A percentile compares a stretch with the other conserved stretches of the same genome.
These are phyloP conservation scores for Cryptococcus depauperatus DNA, from an alignment of 1,284 basidiomycete genomes.

Conservation along the genomic window DNA sequence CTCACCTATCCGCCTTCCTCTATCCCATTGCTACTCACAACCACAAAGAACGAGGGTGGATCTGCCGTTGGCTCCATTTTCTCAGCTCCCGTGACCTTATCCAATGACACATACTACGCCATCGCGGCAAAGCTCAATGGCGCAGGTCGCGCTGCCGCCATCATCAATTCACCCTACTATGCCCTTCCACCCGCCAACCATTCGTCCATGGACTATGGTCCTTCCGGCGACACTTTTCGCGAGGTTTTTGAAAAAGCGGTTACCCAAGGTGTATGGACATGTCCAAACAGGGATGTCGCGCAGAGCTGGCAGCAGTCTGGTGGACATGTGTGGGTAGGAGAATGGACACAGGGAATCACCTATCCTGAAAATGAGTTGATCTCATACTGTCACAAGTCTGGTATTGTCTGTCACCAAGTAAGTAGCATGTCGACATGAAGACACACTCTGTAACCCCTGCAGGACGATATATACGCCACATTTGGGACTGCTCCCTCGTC, in stretches of 20 bases:
- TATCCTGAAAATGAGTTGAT: constrained; percentile 54
- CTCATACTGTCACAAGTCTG: constrained; percentile 14
- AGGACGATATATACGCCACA: constrained; percentile 40
- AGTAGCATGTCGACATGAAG: constrained; percentile 4
- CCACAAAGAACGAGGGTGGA: constrained; percentile 62
- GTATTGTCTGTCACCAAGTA: constrained; percentile 38
- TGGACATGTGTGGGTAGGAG: constrained; percentile 59
- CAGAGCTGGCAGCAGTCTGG: constrained; percentile 57
- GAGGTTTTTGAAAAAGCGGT: constrained; percentile 54
- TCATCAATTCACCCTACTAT: constrained; percentile 54
- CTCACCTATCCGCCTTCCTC: constrained; percentile 54
- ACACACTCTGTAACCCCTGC: neutral
- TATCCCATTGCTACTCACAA: constrained; percentile 59
- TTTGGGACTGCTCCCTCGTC: constrained; percentile 22
- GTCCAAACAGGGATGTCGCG: constrained; percentile 62
- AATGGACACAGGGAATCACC: constrained; percentile 59
- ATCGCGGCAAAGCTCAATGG: constrained; percentile 52
- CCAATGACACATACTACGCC: constrained; percentile 45
- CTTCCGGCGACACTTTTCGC: constrained; percentile 42
- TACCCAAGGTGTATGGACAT: constrained; percentile 53
- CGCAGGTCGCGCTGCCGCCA: constrained; percentile 46
- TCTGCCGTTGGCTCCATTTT: constrained; percentile 51
- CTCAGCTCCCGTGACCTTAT: constrained; percentile 44
- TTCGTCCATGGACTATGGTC: constrained; percentile 25
- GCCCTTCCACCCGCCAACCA: constrained; percentile 37